These are phyloP conservation scores for Hypoxylon fuscum DNA, from an alignment of 495 filamentous ascomycete species.

Conservation along the genomic window DNA sequence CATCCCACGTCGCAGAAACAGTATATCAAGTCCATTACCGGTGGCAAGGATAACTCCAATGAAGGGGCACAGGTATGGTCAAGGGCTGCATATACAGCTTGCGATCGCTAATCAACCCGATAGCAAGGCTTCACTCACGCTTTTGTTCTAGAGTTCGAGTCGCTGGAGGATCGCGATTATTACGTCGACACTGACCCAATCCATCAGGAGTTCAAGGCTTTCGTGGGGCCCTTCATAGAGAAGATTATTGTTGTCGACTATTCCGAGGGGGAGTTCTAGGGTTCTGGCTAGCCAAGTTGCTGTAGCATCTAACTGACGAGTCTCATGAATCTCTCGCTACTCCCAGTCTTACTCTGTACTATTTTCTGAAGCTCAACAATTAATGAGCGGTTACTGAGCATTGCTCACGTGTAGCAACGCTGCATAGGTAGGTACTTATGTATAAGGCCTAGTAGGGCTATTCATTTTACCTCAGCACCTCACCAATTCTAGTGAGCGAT, in stretches of 20 bases:
- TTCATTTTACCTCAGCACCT: too few species aligned
- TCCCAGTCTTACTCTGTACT: too few species aligned
- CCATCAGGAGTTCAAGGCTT: slow-evolving; percentile 58
- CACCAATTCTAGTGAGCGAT: too few species aligned
- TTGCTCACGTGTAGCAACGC: too few species aligned
- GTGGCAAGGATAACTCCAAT: slow-evolving; percentile 69
- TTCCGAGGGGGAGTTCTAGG: slow-evolving; percentile 16
- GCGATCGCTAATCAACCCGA: slow-evolving; percentile 12
- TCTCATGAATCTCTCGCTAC: background rate
- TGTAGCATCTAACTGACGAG: background rate
- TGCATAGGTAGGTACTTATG: too few species aligned
- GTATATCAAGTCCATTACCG: slow-evolving; percentile 68
- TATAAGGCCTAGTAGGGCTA: too few species aligned
- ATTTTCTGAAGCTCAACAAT: too few species aligned
- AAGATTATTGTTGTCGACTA: slow-evolving; percentile 58
- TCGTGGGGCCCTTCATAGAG: slow-evolving; percentile 46
- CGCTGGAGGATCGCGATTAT: slow-evolving; percentile 63
- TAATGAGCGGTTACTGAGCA: too few species aligned
- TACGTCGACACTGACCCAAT: slow-evolving; percentile 61
- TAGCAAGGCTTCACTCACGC: slow-evolving; percentile 67
- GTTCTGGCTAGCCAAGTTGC: background rate
- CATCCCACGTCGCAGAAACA: slow-evolving; percentile 58
- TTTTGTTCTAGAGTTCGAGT: slow-evolving; percentile 71
- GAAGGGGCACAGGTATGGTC: slow-evolving; percentile 72
- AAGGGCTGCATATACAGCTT: too few species aligned